Percentiles rank a stretch among this genome's conserved stretches.
phyloP scores from a whole-genome alignment of 148 eudicot genomes.

The Vaccinium corymbosum region DNA sequence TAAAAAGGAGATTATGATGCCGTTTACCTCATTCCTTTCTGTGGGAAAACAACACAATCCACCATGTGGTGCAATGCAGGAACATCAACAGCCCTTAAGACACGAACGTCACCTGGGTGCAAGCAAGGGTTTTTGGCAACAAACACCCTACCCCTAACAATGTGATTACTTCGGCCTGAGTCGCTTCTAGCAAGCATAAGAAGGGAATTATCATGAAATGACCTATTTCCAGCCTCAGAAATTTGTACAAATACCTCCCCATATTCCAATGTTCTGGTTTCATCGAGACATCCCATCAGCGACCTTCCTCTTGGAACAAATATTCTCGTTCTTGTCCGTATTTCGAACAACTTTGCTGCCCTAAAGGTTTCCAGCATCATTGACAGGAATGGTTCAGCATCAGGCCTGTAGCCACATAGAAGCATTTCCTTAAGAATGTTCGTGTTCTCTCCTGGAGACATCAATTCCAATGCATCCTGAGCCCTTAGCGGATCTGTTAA shows the following conservation, averaged over 20 bases:
- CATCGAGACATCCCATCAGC: constrained; percentile 34
- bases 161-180: constrained; percentile 7
- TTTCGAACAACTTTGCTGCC: constrained; percentile 25
- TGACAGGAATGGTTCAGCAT: constrained; percentile 25
- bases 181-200: neutral
- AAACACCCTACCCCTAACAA: constrained; percentile 19
- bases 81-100: constrained; percentile 22
- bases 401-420: constrained; percentile 25
- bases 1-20: neutral
- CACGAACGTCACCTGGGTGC: constrained; percentile 28
- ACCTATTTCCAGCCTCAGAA: constrained; percentile 18
- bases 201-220: constrained; percentile 26
- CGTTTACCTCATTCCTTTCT: constrained; percentile 26
- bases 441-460: constrained; percentile 39
- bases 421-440: constrained; percentile 32
- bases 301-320: constrained; percentile 25
- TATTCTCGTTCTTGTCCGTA: constrained; percentile 27
- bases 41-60: constrained; percentile 30
- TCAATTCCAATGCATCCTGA: constrained; percentile 68
- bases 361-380: constrained; percentile 29
- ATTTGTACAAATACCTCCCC: constrained; percentile 29
- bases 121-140: constrained; percentile 30
- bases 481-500: constrained; percentile 68
- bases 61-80: constrained; percentile 27
- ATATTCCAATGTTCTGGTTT: constrained; percentile 26